Evolutionary conservation across 306 rosid species (phyloP).

Genomic region (Begonia loranthoides): DNA sequence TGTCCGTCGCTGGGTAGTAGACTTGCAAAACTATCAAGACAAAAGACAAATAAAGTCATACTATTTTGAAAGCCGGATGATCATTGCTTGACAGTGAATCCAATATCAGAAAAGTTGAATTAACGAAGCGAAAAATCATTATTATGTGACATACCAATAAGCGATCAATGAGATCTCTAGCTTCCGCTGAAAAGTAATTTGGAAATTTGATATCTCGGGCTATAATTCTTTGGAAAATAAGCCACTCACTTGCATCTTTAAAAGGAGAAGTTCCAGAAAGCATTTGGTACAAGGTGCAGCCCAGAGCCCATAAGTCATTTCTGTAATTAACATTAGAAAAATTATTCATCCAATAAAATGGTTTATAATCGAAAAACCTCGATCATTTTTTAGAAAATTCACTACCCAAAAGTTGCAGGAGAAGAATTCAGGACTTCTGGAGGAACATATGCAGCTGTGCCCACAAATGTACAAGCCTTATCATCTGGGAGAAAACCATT

Average conservation of each 20-base stretch:
- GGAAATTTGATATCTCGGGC: conserved; percentile 96
- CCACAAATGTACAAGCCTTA: conserved; percentile 99
- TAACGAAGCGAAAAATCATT: no score
- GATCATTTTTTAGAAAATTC: conserved; percentile 1
- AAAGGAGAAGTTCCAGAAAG: conserved; percentile 99
- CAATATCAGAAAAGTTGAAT: no score
- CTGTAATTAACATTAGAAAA: conserved; percentile 35
- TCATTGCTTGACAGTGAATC: no score
- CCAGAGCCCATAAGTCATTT: conserved; percentile 99
- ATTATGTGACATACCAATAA: conserved; percentile 45
- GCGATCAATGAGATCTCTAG: conserved; percentile 75
- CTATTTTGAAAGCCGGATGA: no score
- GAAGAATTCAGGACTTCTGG: conserved; percentile 99
- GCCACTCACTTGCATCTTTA: conserved; percentile 99
- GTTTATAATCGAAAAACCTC: neutral
- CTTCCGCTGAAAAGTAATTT: conserved; percentile 70
- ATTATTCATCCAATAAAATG: neutral
- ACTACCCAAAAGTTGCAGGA: conserved; percentile 97
- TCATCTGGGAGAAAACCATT: conserved; percentile 40
- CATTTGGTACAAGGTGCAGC: conserved; percentile 99
- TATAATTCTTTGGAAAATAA: conserved; percentile 92
- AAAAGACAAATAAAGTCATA: no score
- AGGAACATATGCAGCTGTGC: conserved; percentile 99
- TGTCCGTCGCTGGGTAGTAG: no score
- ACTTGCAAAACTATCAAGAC: no score